phyloP scores from a whole-genome alignment of 108 stramenopile genomes.

The Pseudonitzschia delicatissima region DNA sequence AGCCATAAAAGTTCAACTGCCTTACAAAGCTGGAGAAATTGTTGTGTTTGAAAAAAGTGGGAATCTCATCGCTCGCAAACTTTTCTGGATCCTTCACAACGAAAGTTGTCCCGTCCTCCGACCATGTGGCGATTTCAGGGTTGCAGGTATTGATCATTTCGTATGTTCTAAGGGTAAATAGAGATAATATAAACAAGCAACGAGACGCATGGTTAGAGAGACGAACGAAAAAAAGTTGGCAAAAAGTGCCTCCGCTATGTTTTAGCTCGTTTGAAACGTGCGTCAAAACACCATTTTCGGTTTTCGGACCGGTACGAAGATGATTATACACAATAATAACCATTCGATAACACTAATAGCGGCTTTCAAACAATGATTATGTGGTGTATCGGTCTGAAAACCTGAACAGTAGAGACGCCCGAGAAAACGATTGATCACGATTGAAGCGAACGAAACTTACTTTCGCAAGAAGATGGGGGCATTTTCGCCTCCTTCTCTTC shows the following conservation, averaged over 20 bases:
- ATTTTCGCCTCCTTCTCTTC: conserved; percentile 21
- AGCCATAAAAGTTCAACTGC: conserved; percentile 93
- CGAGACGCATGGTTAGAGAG: not conserved
- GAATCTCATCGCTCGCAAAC: conserved; percentile 75
- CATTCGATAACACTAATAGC: not conserved
- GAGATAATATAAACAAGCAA: not conserved
- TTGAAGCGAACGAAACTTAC: conserved; percentile 17
- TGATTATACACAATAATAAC: not conserved
- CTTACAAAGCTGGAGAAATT: conserved; percentile 92
- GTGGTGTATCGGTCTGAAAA: not conserved
- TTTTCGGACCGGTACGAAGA: not conserved
- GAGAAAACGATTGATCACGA: not conserved
- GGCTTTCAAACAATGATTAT: not conserved
- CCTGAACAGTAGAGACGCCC: not conserved
- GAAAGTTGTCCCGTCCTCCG: conserved; percentile 72
- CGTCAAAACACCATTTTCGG: not conserved
- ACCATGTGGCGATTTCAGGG: conserved; percentile 63
- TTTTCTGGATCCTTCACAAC: conserved; percentile 72
- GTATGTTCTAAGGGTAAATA: conserved; percentile 40
- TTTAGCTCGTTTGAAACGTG: not conserved
- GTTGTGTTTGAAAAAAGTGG: conserved; percentile 92
- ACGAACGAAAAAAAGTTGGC: no score
- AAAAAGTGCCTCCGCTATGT: no score
- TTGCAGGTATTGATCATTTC: conserved; percentile 78
- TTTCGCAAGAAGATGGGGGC: conserved; percentile 45